Conservation (phyloP, 148 eudicot genomes). For the Nepenthes mirabilis region DNA sequence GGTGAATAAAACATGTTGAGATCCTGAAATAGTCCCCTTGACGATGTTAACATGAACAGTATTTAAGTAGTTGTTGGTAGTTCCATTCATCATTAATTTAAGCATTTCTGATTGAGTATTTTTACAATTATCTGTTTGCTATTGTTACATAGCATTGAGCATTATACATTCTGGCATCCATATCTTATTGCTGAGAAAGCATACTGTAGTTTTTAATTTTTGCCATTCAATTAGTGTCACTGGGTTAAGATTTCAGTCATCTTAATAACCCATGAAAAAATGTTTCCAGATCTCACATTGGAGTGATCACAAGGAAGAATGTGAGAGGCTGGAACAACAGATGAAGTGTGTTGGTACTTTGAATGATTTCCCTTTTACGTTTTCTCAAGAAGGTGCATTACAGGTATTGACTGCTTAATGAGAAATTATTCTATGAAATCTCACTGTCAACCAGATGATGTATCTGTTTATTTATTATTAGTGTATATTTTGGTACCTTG, state of each 20-base stretch:
- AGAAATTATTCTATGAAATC: background rate
- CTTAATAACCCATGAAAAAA: too few relatives aligned
- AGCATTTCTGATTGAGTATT: too few relatives aligned
- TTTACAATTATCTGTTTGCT: too few relatives aligned
- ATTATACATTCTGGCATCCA: too few relatives aligned
- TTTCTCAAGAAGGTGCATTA: constrained; percentile 41
- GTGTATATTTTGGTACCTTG: constrained; percentile 1
- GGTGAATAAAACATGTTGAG: too few relatives aligned
- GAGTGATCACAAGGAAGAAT: constrained; percentile 71
- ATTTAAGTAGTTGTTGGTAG: too few relatives aligned
- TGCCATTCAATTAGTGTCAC: background rate
- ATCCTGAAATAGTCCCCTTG: too few relatives aligned
- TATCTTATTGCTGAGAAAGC: background rate
- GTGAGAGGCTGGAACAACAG: constrained; percentile 63
- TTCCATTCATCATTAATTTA: too few relatives aligned
- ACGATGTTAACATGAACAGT: too few relatives aligned
- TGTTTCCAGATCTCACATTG: constrained; percentile 49
- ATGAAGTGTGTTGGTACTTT: constrained; percentile 34
- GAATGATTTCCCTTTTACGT: constrained; percentile 70
- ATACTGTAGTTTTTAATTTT: background rate
- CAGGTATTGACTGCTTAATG: constrained; percentile 20
- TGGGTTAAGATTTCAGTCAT: background rate
- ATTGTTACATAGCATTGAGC: too few relatives aligned
- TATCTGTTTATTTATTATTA: constrained; percentile 2
- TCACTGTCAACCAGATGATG: constrained; percentile 1